Percentiles rank a stretch among this genome's conserved stretches.
phyloP scores from a whole-genome alignment of 106 monocot genomes.

The Dendrobium huoshanense region DNA sequence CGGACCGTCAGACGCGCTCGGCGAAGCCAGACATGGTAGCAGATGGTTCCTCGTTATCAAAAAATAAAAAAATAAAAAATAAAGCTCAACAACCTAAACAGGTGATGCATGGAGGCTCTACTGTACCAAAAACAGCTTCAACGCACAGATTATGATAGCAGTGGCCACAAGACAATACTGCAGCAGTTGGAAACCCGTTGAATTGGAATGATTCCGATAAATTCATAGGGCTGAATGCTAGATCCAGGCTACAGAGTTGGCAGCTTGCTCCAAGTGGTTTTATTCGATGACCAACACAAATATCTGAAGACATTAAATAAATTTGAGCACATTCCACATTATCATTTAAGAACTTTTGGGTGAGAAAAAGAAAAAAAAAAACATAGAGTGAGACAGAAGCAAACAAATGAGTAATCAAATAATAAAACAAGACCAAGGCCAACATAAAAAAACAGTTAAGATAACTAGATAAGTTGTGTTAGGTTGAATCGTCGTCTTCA shows the following conservation, averaged over 20 bases:
- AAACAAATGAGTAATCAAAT: no score
- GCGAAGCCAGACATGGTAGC: no score
- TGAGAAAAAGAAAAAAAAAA: no score
- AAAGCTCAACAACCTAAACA: neutral
- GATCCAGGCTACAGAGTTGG: neutral
- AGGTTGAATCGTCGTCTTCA: no score
- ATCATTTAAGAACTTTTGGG: no score
- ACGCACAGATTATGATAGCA: neutral
- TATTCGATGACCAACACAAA: neutral
- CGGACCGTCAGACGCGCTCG: no score
- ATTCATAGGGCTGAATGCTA: neutral
- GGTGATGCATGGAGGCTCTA: slow-evolving; percentile 1
- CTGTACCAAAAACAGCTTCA: neutral
- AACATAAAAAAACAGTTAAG: no score
- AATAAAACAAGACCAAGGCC: no score
- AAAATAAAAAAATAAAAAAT: no score
- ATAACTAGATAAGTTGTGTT: no score
- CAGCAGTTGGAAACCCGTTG: neutral
- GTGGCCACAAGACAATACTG: neutral
- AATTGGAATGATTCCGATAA: neutral
- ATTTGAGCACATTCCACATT: neutral
- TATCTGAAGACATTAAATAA: neutral
- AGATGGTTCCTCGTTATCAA: no score
- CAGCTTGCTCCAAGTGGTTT: neutral
- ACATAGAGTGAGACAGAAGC: no score